These are phyloP conservation scores for Diaporthe australafricana DNA, from an alignment of 2,329 filamentous ascomycete genomes.

Conservation along the genomic window DNA sequence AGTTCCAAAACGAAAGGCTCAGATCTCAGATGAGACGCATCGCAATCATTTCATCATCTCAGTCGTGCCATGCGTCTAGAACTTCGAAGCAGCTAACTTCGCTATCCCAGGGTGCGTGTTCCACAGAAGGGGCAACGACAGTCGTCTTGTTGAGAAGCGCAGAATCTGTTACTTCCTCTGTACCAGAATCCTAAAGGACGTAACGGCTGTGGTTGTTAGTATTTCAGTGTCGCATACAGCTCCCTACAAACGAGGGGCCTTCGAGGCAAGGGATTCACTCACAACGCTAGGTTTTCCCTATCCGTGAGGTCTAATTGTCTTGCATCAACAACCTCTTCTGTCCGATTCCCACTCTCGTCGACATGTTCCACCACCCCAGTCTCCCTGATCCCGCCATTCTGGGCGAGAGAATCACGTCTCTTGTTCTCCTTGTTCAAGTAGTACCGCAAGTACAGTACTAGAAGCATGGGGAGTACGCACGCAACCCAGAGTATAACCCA, in stretches of 20 bases:
- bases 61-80: no score
- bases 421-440: conserved; percentile 55
- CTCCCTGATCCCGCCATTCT: conserved; percentile 39
- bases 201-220: conserved; percentile 17
- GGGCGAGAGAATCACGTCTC: conserved; percentile 47
- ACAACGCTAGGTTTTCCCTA: conserved; percentile 47
- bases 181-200: background rate
- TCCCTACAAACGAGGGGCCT: accelerated
- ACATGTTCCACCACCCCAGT: conserved; percentile 45
- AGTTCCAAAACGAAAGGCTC: no score
- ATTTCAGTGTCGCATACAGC: no score
- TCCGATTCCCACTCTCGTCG: conserved; percentile 45
- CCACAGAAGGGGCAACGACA: background rate
- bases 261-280: conserved; percentile 10
- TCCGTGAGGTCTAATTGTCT: conserved; percentile 51
- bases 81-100: no score
- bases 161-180: background rate
- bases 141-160: no score
- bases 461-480: conserved; percentile 51
- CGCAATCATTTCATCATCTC: no score
- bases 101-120: no score
- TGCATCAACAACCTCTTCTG: conserved; percentile 48
- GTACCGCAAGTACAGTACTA: conserved; percentile 53
- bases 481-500: conserved; percentile 48
- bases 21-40: no score